These are phyloP conservation scores for Rosa chinensis DNA, from an alignment of 306 rosid genomes.

Conservation along the genomic window DNA sequence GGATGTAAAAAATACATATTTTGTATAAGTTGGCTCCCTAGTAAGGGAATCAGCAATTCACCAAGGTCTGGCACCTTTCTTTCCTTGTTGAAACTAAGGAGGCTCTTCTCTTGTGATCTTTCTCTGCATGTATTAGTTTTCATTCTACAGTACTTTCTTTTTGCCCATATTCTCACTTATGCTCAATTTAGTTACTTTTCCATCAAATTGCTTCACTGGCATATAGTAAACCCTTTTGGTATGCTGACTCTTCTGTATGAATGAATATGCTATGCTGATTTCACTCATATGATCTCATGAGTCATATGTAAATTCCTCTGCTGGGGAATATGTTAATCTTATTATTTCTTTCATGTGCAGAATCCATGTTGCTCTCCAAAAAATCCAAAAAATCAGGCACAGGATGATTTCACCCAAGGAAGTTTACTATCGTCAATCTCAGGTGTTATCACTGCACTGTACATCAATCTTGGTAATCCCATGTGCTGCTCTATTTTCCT, in stretches of 20 bases:
- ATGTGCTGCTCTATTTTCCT: not conserved
- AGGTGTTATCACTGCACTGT: constrained; percentile 41
- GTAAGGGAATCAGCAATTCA: not conserved
- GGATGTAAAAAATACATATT: not conserved
- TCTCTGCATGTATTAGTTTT: too few relatives aligned
- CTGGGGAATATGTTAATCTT: not conserved
- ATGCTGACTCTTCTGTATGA: not conserved
- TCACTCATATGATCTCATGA: not conserved
- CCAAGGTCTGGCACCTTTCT: not conserved
- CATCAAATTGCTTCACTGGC: not conserved
- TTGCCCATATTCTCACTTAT: not conserved
- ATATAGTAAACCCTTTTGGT: not conserved
- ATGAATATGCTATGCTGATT: not conserved
- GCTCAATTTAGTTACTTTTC: not conserved
- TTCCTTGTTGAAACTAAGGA: not conserved
- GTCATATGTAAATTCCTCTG: not conserved
- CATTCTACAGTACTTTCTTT: too few relatives aligned
- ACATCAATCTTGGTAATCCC: not conserved
- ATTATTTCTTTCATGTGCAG: constrained; percentile 38
- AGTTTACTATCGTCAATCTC: constrained; percentile 30
- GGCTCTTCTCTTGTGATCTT: not conserved
- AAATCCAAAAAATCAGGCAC: constrained; percentile 26
- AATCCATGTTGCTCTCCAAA: constrained; percentile 39
- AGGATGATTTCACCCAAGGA: constrained; percentile 39
- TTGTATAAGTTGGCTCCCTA: not conserved